Evolutionary conservation across 140 eudicot species (phyloP).

Genomic region (Artemisia princeps): DNA sequence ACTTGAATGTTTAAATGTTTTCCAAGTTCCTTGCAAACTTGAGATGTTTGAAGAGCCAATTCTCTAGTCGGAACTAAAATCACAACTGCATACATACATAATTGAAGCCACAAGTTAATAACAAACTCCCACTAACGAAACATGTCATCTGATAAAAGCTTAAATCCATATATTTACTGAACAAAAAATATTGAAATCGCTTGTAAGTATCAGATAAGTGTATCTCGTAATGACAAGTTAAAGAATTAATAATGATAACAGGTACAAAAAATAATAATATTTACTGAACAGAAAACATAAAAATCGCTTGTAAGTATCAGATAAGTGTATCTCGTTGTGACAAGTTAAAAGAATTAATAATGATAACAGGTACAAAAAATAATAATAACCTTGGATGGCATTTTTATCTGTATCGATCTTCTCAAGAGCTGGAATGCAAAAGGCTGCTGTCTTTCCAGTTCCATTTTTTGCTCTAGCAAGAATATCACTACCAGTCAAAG

Average conservation of each 20-base stretch:
- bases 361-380: background rate
- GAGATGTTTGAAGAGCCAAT: constrained; percentile 80
- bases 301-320: too few relatives aligned
- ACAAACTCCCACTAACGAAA: background rate
- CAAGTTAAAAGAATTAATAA: too few relatives aligned
- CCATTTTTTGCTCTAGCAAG: constrained; percentile 86
- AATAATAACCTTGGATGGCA: constrained; percentile 59
- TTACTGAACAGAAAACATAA: background rate
- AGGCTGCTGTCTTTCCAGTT: constrained; percentile 78
- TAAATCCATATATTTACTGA: constrained; percentile 4
- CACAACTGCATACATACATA: constrained; percentile 39
- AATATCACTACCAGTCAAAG: constrained; percentile 68
- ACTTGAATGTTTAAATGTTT: constrained; percentile 64
- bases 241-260: background rate
- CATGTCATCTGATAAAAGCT: constrained; percentile 3
- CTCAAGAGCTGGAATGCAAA: constrained; percentile 72
- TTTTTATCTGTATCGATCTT: constrained; percentile 56
- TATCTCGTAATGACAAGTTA: too few relatives aligned
- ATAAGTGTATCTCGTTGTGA: too few relatives aligned
- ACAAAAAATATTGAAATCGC: too few relatives aligned
- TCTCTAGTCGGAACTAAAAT: constrained; percentile 81
- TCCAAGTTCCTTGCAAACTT: constrained; percentile 75
- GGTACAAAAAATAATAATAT: background rate
- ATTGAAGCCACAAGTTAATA: constrained; percentile 15
- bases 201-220: too few relatives aligned